Percentiles rank a stretch among this genome's conserved stretches.
These are phyloP conservation scores for Avena sativa DNA, from an alignment of 176 grass and related monocot genomes.

Conservation along the genomic window DNA sequence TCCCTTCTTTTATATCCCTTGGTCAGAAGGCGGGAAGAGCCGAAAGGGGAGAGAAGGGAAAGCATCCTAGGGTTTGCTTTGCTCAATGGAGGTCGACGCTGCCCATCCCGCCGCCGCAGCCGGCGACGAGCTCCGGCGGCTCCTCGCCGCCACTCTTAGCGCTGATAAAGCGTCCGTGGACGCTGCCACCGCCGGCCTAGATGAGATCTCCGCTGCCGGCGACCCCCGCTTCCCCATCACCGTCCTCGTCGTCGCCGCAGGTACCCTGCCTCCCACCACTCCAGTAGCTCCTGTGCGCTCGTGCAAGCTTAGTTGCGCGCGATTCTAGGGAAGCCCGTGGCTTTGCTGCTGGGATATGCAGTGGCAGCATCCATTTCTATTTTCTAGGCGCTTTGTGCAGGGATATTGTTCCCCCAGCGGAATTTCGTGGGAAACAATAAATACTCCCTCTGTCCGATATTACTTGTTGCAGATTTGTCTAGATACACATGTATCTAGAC, in stretches of 20 bases:
- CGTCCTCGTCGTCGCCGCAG: slow-evolving; percentile 80
- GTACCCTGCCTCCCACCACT: slow-evolving; percentile 27
- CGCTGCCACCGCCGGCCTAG: slow-evolving; percentile 57
- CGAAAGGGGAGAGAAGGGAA: background rate
- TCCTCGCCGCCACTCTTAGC: slow-evolving; percentile 78
- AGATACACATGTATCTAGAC: too few relatives aligned
- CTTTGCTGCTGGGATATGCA: background rate
- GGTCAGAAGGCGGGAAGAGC: slow-evolving; percentile 23
- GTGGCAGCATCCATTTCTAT: background rate
- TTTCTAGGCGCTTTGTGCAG: background rate
- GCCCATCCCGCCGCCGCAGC: slow-evolving; percentile 26
- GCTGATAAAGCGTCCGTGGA: slow-evolving; percentile 62
- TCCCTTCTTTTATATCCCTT: background rate
- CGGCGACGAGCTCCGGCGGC: slow-evolving; percentile 42
- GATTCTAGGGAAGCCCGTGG: slow-evolving; percentile 4
- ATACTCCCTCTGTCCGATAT: too few relatives aligned
- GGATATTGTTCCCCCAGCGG: background rate
- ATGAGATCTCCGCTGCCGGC: slow-evolving; percentile 35
- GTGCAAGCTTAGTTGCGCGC: background rate
- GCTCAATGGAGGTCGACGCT: slow-evolving; percentile 47
- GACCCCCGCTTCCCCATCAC: slow-evolving; percentile 64
- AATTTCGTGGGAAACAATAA: background rate
- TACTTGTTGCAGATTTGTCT: too few relatives aligned
- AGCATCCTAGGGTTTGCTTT: slow-evolving; percentile 50
- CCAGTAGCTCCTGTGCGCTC: background rate